These are phyloP conservation scores for Fusarium devonianum DNA, from an alignment of 2,329 filamentous ascomycete genomes.

Conservation along the genomic window DNA sequence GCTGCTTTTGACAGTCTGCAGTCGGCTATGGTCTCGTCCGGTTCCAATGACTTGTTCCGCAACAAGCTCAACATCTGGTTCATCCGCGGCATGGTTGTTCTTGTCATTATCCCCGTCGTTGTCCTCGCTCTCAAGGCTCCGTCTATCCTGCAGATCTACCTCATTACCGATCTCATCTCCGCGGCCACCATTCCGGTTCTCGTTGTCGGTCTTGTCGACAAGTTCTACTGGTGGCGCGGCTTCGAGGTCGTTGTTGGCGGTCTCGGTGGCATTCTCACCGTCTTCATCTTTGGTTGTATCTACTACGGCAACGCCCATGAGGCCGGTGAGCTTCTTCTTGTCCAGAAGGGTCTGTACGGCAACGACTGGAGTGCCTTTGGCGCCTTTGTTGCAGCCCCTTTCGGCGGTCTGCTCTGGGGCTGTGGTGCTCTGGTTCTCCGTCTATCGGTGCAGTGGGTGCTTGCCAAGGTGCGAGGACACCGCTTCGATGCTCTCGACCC, in stretches of 20 bases:
- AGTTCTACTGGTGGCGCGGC: conserved; percentile 79
- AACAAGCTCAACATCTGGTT: conserved; percentile 80
- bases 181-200: conserved; percentile 78
- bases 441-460: conserved; percentile 63
- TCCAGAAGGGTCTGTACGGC: conserved; percentile 76
- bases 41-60: conserved; percentile 84
- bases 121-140: conserved; percentile 77
- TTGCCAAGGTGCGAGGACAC: conserved; percentile 64
- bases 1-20: conserved; percentile 83
- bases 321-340: conserved; percentile 72
- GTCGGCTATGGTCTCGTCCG: conserved; percentile 84
- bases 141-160: conserved; percentile 80
- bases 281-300: conserved; percentile 81
- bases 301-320: conserved; percentile 73
- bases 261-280: conserved; percentile 77
- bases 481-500: conserved; percentile 74
- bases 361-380: conserved; percentile 85
- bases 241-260: conserved; percentile 83
- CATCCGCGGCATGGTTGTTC: conserved; percentile 72
- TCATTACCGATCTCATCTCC: conserved; percentile 82
- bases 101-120: conserved; percentile 77
- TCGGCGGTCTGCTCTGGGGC: conserved; percentile 77
- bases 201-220: conserved; percentile 72
- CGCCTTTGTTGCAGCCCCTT: conserved; percentile 80
- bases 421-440: conserved; percentile 68